Evolutionary conservation across 345 rosid genomes (phyloP).

Genomic region (Excoecaria agallocha): DNA sequence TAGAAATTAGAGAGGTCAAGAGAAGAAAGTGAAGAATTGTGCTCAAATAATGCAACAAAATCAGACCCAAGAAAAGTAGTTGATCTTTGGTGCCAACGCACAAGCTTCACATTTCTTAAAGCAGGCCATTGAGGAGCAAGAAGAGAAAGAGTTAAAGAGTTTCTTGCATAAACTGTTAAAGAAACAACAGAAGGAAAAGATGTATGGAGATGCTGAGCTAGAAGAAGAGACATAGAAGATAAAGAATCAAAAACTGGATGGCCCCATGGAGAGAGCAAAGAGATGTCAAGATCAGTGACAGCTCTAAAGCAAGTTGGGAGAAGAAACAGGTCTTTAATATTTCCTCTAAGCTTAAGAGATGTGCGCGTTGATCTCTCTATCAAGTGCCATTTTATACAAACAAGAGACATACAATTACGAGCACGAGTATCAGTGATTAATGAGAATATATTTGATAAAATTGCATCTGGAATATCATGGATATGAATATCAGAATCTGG

Average conservation of each 20-base stretch:
- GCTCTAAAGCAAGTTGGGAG: conserved; percentile 11
- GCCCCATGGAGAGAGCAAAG: conserved; percentile 15
- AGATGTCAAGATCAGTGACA: conserved; percentile 10
- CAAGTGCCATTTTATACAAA: too few species aligned
- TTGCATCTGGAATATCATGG: too few species aligned
- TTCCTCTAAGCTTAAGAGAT: conserved; percentile 10
- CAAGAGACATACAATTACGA: too few species aligned
- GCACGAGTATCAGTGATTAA: too few species aligned
- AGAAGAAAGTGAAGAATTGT: not conserved
- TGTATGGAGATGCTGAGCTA: not conserved
- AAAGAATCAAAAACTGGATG: not conserved
- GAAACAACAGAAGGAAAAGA: conserved; percentile 12
- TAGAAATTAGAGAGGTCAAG: too few species aligned
- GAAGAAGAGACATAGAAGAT: not conserved
- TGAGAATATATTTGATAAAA: too few species aligned
- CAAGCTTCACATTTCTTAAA: not conserved
- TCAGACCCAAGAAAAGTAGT: conserved; percentile 1
- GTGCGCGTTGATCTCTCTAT: not conserved
- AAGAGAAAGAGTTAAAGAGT: not conserved
- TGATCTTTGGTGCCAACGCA: conserved; percentile 3
- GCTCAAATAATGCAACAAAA: conserved; percentile 7
- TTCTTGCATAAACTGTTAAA: conserved; percentile 8
- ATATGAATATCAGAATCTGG: too few species aligned
- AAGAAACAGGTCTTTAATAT: conserved; percentile 8
- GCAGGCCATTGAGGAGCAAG: conserved; percentile 11